Evolutionary conservation across 1,284 basidiomycete species (phyloP), one percentile per base, ranked within the genome.

Genomic region (Schizopora paradoxa): DNA sequence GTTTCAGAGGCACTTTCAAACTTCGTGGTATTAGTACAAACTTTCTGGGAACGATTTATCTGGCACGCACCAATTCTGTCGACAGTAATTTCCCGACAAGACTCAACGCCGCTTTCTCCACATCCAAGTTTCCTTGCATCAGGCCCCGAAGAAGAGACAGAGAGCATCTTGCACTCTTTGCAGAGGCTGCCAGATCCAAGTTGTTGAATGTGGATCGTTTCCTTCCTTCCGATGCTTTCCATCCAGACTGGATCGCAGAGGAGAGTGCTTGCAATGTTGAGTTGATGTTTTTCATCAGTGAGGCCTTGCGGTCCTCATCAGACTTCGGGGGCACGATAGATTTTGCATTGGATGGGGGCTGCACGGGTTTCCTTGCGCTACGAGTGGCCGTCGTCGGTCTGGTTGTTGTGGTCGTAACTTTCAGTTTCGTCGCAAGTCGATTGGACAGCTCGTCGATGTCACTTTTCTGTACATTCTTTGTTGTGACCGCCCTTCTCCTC

Each of bases 91-190:
- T 87, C 7, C 74, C 77, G 5, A 77, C 58, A 3, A 87, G 63
- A 51, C 77, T 81, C 41, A 72, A 72, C 1, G 82, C 84, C 0
- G 82, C 83, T 31, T 81, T 70, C 61, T 89, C 87, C 2, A 86
- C 70, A 54, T 88, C 81, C 13, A 84, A n/a, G 49, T 74, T 72
- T 2, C 62, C 65, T 0, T 70, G 64, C 22, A 59, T 65, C 11
- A 76, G 44, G n/a, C 59, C 58, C 38, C 83, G 66, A 28, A 86
- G 60, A 1, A 60, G 55, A 1, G 52, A 52, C 6, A 86, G 58
- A 43, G 74, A 66, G 36, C 66, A 19, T 11, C 45, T 45, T 2
- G 45, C 49, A 6, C 45, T 68, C 2, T 51, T 47, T 13, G 56
- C 58, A 4, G 58, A 47, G 8, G 69, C 67, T 13, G 63, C 55